phyloP scores from a whole-genome alignment of 1,284 basidiomycete genomes.

The Sanguinoderma infundibulare region DNA sequence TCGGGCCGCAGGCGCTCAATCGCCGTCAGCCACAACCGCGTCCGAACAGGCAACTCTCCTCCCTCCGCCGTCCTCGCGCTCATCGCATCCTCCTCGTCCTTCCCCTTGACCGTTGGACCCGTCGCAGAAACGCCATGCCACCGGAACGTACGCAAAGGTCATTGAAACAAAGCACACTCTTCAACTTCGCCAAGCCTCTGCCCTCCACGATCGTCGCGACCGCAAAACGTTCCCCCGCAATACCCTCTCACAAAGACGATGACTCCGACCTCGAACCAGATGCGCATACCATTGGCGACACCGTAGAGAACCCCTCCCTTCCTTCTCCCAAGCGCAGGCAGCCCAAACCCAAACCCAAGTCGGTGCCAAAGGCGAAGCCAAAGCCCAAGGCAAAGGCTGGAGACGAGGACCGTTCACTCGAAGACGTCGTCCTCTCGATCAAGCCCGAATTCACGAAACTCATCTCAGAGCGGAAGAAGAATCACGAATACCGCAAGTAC shows the following conservation, averaged over 20 bases:
- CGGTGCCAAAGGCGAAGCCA: not conserved
- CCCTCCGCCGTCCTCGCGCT: not conserved
- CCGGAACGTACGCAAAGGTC: slow-evolving; percentile 8
- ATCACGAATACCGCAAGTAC: slow-evolving; percentile 42
- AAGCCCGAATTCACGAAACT: slow-evolving; percentile 36
- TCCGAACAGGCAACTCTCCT: not conserved
- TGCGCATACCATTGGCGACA: not conserved
- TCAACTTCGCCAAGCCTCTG: not conserved
- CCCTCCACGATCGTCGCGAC: not conserved
- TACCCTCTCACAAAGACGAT: not conserved
- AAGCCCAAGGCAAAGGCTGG: slow-evolving; percentile 7
- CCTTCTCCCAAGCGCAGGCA: not conserved
- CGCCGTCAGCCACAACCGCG: not conserved
- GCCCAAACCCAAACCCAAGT: not conserved
- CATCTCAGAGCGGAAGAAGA: slow-evolving; percentile 38
- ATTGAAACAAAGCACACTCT: slow-evolving; percentile 9
- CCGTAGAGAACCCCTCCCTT: not conserved
- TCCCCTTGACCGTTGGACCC: not conserved
- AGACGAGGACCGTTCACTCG: slow-evolving; percentile 30
- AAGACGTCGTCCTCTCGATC: slow-evolving; percentile 37
- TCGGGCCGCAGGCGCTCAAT: not conserved
- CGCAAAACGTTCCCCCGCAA: not conserved
- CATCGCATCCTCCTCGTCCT: not conserved
- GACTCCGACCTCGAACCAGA: not conserved
- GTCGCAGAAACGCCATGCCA: slow-evolving; percentile 3